Percentiles rank a stretch among this genome's conserved stretches.
These are phyloP conservation scores for Psilocybe tampanensis DNA, from an alignment of 768 basidiomycete genomes.

Conservation along the genomic window DNA sequence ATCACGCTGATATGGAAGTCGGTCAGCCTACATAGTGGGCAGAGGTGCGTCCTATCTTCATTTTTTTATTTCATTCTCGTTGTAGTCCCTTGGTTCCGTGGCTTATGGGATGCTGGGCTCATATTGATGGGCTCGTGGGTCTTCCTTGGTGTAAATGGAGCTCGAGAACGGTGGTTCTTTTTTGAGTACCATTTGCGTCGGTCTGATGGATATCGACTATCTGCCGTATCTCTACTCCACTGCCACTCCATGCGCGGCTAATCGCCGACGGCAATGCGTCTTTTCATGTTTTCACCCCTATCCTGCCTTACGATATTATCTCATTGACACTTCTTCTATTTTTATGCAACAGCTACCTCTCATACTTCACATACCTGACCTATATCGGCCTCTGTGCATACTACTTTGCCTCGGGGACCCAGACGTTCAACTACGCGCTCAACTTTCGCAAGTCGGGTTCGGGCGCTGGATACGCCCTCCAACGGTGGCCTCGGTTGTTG, in stretches of 20 bases:
- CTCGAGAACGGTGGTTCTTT: too few species aligned
- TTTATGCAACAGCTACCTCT: slow-evolving; percentile 48
- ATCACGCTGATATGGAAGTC: slow-evolving; percentile 38
- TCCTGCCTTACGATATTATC: not conserved
- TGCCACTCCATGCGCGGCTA: too few species aligned
- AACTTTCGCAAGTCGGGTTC: slow-evolving; percentile 19
- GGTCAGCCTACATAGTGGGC: slow-evolving; percentile 28
- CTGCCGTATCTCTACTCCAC: too few species aligned
- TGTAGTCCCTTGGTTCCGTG: not conserved
- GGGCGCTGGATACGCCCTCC: slow-evolving; percentile 51
- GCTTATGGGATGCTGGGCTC: too few species aligned
- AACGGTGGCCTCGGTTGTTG: slow-evolving; percentile 55
- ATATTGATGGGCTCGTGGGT: too few species aligned
- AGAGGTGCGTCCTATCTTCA: slow-evolving; percentile 27
- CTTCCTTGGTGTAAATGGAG: not conserved
- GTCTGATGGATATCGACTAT: too few species aligned
- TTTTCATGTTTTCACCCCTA: too few species aligned
- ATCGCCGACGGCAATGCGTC: too few species aligned
- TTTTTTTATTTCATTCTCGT: not conserved
- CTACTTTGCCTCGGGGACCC: slow-evolving; percentile 59
- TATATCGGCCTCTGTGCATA: slow-evolving; percentile 66
- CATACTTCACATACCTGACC: slow-evolving; percentile 66
- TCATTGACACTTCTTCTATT: not conserved
- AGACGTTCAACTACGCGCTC: slow-evolving; percentile 47
- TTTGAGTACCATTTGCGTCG: too few species aligned